A percentile compares a stretch with the other conserved stretches of the same genome.
Conservation (phyloP, 495 filamentous ascomycete species). For the Aspergillus sparsus region DNA sequence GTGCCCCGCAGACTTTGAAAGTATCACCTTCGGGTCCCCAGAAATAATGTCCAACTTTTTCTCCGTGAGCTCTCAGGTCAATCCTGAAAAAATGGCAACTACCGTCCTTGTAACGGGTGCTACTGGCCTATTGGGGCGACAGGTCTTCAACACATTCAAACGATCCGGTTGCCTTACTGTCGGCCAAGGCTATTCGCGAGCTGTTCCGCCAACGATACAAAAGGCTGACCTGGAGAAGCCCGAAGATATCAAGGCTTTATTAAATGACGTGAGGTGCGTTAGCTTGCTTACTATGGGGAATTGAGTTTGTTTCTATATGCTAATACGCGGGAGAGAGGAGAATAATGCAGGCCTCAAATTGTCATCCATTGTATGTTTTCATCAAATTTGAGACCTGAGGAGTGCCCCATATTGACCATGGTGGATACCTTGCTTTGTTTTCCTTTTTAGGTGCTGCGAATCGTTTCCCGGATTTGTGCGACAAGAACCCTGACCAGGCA, state of each 20-base stretch:
- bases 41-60: constrained; percentile 3
- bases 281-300: constrained; percentile 5
- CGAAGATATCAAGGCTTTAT: constrained; percentile 58
- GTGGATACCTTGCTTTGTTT: not conserved
- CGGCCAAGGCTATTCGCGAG: constrained; percentile 77
- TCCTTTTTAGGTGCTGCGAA: constrained; percentile 74
- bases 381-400: not conserved
- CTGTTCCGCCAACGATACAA: constrained; percentile 68
- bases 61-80: constrained; percentile 15
- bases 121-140: constrained; percentile 78
- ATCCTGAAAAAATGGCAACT: constrained; percentile 48
- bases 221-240: constrained; percentile 73
- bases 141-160: constrained; percentile 75
- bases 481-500: constrained; percentile 73
- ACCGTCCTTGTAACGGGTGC: constrained; percentile 82
- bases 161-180: constrained; percentile 69
- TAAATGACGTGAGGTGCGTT: constrained; percentile 58
- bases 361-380: constrained; percentile 75
- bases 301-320: constrained; percentile 12
- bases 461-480: constrained; percentile 82
- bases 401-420: constrained; percentile 20
- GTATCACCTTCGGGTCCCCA: constrained; percentile 1
- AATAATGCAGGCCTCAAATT: constrained; percentile 64
- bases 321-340: constrained; percentile 4
- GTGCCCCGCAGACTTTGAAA: constrained; percentile 15